Evolutionary conservation across 768 basidiomycete species (phyloP).

Genomic region (Brasilioporus rufonigricans): DNA sequence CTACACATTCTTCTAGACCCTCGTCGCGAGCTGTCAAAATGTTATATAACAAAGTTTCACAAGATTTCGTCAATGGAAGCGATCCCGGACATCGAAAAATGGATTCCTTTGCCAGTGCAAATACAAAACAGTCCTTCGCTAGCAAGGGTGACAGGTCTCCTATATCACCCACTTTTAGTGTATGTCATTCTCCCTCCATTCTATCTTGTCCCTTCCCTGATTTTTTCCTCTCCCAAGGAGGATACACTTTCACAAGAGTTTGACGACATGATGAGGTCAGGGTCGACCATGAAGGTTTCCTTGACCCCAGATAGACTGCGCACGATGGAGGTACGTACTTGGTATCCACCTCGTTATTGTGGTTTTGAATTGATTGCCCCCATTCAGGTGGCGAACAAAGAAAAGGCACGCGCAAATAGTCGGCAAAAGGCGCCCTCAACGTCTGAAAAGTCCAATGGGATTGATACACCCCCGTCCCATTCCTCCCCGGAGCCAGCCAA

Average conservation of each 20-base stretch:
- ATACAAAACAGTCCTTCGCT: constrained; percentile 38
- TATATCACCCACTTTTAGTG: constrained; percentile 34
- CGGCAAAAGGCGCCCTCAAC: constrained; percentile 23
- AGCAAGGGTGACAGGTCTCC: constrained; percentile 34
- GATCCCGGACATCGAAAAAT: constrained; percentile 54
- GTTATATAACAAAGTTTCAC: constrained; percentile 44
- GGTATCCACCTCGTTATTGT: constrained; percentile 16
- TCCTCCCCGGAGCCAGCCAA: constrained; percentile 25
- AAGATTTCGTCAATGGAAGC: constrained; percentile 40
- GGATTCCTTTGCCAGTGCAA: constrained; percentile 53
- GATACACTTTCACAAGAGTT: constrained; percentile 72
- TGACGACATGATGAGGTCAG: constrained; percentile 88
- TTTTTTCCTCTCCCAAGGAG: constrained; percentile 39
- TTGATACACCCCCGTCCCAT: constrained; percentile 12
- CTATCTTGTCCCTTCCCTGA: not conserved
- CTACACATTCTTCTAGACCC: constrained; percentile 39
- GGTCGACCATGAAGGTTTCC: constrained; percentile 92
- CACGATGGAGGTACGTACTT: constrained; percentile 81
- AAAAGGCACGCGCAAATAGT: constrained; percentile 46
- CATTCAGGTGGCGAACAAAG: constrained; percentile 67
- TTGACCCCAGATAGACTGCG: constrained; percentile 91
- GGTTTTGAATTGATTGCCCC: constrained; percentile 7
- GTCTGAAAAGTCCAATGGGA: constrained; percentile 25
- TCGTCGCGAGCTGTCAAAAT: constrained; percentile 62
- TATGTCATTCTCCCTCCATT: constrained; percentile 18